Conservation (phyloP, 1,284 basidiomycete species). For the Trichosporon inkin region DNA sequence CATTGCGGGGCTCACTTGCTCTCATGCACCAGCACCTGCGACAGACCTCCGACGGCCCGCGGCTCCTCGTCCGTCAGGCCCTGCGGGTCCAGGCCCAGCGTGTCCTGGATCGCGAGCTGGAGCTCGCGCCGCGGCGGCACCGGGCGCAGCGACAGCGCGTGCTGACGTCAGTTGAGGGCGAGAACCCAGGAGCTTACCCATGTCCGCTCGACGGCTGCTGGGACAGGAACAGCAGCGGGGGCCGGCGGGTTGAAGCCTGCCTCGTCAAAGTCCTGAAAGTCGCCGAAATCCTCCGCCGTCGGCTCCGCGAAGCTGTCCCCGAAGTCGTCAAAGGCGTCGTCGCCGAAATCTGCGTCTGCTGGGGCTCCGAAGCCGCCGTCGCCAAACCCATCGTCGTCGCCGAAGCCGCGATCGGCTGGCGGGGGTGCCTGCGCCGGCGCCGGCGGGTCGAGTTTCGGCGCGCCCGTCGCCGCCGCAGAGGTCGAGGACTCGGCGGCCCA, state of each 20-base stretch:
- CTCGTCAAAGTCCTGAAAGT: slow-evolving; percentile 55
- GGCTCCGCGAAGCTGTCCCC: slow-evolving; percentile 35
- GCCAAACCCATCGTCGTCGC: slow-evolving; percentile 60
- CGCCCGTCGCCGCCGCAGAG: slow-evolving; percentile 14
- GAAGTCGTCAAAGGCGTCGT: slow-evolving; percentile 59
- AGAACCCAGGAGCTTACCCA: slow-evolving; percentile 12
- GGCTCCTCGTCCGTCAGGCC: slow-evolving; percentile 67
- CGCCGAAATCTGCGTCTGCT: slow-evolving; percentile 14
- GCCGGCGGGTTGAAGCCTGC: slow-evolving; percentile 22
- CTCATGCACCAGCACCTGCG: slow-evolving; percentile 66
- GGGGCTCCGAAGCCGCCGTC: slow-evolving; percentile 52
- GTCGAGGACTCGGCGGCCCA: slow-evolving; percentile 27
- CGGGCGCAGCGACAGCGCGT: slow-evolving; percentile 63
- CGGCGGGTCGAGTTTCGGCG: not conserved
- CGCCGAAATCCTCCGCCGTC: slow-evolving; percentile 46
- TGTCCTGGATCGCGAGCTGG: slow-evolving; percentile 60
- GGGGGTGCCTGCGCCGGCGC: not conserved
- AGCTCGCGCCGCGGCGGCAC: slow-evolving; percentile 60
- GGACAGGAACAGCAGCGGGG: slow-evolving; percentile 38
- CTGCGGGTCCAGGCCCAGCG: slow-evolving; percentile 57
- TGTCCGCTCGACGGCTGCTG: slow-evolving; percentile 39
- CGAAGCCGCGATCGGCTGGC: slow-evolving; percentile 64
- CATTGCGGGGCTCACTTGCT: slow-evolving; percentile 58
- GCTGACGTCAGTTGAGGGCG: slow-evolving; percentile 52
- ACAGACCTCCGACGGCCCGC: slow-evolving; percentile 70